Percentiles rank a stretch among this genome's conserved stretches.
phyloP scores from a whole-genome alignment of 129 eudicot genomes.

The Oenanthe sinensis region DNA sequence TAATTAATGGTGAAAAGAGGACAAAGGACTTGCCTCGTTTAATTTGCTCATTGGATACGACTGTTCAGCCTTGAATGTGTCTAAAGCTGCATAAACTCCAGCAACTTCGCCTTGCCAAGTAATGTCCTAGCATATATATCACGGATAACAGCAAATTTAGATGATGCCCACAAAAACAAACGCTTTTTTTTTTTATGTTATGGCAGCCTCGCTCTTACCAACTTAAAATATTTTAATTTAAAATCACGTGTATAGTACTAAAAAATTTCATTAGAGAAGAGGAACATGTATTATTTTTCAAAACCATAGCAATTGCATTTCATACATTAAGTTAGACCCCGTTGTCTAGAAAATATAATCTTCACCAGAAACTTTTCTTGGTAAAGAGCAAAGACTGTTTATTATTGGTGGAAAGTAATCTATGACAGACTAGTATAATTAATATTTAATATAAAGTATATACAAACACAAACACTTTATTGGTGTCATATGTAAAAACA shows the following conservation, averaged over 20 bases:
- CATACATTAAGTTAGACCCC: neutral
- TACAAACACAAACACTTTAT: neutral
- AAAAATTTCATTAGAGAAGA: too few relatives aligned
- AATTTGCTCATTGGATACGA: conserved; percentile 67
- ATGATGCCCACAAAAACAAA: neutral
- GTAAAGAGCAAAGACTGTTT: neutral
- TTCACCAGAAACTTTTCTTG: neutral
- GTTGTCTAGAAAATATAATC: neutral
- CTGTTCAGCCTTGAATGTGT: conserved; percentile 60
- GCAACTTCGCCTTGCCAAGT: conserved; percentile 92
- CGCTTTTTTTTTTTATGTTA: neutral
- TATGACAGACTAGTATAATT: neutral
- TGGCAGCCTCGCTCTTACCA: neutral
- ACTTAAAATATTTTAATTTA: neutral
- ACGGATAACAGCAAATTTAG: conserved; percentile 12
- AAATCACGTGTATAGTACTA: neutral
- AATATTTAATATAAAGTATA: neutral
- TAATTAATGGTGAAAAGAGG: neutral
- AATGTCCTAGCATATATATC: conserved; percentile 44
- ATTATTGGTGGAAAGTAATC: neutral
- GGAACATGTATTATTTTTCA: neutral
- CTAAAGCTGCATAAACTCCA: conserved; percentile 73
- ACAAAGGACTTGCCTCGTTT: conserved; percentile 33
- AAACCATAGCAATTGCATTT: neutral
- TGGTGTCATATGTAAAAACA: neutral